phyloP scores from a whole-genome alignment of 1,139 yeast genomes.

The Hyphopichia fennica region DNA sequence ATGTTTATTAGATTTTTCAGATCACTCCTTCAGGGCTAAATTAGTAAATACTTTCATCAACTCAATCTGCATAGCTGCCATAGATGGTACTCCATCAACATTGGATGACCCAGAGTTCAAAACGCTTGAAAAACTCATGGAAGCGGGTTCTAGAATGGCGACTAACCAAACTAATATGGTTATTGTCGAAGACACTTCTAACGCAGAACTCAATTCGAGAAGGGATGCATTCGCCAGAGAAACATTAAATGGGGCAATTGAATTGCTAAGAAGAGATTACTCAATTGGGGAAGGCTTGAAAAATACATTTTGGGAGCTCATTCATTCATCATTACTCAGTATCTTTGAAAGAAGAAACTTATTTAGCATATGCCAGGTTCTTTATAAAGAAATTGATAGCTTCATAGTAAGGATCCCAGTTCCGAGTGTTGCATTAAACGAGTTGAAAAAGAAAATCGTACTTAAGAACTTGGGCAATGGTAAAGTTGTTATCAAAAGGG shows the following conservation, averaged over 20 bases:
- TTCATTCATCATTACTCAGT: slow-evolving; percentile 61
- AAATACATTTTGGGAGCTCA: slow-evolving; percentile 64
- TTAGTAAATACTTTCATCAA: slow-evolving; percentile 49
- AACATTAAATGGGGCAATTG: slow-evolving; percentile 63
- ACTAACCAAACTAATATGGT: slow-evolving; percentile 36
- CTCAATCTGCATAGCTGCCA: slow-evolving; percentile 68
- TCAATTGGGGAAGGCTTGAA: slow-evolving; percentile 64
- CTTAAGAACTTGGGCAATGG: slow-evolving; percentile 54
- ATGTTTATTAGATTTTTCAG: slow-evolving; percentile 52
- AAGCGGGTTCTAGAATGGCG: slow-evolving; percentile 12
- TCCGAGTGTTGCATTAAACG: slow-evolving; percentile 56
- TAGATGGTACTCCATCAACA: slow-evolving; percentile 55
- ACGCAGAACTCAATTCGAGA: slow-evolving; percentile 44
- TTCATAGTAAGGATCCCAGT: slow-evolving; percentile 60
- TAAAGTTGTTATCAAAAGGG: slow-evolving; percentile 41
- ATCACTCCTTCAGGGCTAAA: slow-evolving; percentile 51
- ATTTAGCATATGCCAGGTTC: slow-evolving; percentile 63
- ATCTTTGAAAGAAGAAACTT: slow-evolving; percentile 61
- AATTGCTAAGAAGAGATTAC: slow-evolving; percentile 64
- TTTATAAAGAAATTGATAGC: slow-evolving; percentile 65
- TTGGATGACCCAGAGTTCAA: slow-evolving; percentile 63
- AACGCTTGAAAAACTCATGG: slow-evolving; percentile 28
- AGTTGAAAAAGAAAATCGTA: slow-evolving; percentile 56
- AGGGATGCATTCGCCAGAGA: slow-evolving; percentile 44
- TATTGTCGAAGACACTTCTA: slow-evolving; percentile 51